phyloP scores from a whole-genome alignment of 257 asterid species.

The Prunella vulgaris region DNA sequence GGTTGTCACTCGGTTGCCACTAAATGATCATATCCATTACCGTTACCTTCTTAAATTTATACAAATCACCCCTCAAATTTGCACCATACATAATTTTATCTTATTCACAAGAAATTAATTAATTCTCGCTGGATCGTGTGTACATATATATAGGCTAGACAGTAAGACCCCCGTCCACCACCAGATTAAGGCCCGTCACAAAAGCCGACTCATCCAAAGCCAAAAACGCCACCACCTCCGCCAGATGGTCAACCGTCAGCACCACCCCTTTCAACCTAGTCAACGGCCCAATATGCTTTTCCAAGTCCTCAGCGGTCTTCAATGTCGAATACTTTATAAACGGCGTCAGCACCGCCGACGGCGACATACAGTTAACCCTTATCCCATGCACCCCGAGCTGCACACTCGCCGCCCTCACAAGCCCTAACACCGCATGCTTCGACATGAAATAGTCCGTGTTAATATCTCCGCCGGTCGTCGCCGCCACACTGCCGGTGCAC shows the following conservation, averaged over 20 bases:
- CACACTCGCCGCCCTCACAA: constrained; percentile 32
- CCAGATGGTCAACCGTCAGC: constrained; percentile 20
- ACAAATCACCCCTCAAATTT: too few relatives aligned
- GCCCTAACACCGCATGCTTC: constrained; percentile 27
- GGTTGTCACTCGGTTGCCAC: too few relatives aligned
- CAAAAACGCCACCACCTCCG: constrained; percentile 12
- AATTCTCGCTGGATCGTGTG: too few relatives aligned
- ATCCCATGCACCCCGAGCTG: constrained; percentile 38
- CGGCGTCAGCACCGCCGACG: too few relatives aligned
- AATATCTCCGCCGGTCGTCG: not conserved
- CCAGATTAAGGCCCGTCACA: constrained; percentile 29
- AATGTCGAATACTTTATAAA: not conserved
- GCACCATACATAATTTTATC: too few relatives aligned
- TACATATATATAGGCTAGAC: too few relatives aligned
- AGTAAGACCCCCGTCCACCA: constrained; percentile 27
- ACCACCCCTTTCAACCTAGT: constrained; percentile 26
- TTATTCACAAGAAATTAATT: too few relatives aligned
- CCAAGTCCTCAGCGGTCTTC: constrained; percentile 1
- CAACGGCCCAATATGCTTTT: not conserved
- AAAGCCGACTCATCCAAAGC: constrained; percentile 30
- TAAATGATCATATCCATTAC: too few relatives aligned
- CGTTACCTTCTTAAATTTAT: too few relatives aligned
- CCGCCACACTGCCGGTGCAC: constrained; percentile 36
- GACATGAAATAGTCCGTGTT: constrained; percentile 38
- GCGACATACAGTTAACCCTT: constrained; percentile 25